Percentiles rank a stretch among this genome's conserved stretches.
These are phyloP conservation scores for Candida hispaniensis DNA, from an alignment of 805 yeast genomes.

Conservation along the genomic window DNA sequence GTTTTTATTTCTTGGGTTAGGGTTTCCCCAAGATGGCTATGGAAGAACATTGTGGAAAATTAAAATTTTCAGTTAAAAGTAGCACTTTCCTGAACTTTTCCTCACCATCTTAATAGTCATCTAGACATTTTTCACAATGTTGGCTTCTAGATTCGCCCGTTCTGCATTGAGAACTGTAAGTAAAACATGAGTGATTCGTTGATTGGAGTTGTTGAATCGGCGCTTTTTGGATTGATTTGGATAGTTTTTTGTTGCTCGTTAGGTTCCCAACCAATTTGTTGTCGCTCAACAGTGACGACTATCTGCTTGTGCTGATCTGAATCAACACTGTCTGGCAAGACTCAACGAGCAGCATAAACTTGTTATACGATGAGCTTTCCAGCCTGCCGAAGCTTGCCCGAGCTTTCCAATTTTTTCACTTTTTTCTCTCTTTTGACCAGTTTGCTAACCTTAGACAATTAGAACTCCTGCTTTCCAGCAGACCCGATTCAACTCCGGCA, in stretches of 20 bases:
- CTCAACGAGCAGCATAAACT: too few species aligned
- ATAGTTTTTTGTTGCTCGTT: too few species aligned
- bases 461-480: conserved; percentile 17
- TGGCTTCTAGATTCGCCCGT: conserved; percentile 34
- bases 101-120: conserved; percentile 12
- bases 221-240: too few species aligned
- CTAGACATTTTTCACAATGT: conserved; percentile 23
- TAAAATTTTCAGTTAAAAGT: conserved; percentile 17
- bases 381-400: too few species aligned
- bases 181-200: too few species aligned
- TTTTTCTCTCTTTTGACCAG: conserved; percentile 1
- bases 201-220: too few species aligned
- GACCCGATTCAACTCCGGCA: conserved; percentile 35
- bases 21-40: conserved; percentile 13
- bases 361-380: too few species aligned
- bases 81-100: conserved; percentile 12
- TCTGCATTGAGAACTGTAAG: conserved; percentile 26
- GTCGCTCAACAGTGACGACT: too few species aligned
- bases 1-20: conserved; percentile 7
- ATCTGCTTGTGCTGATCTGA: too few species aligned
- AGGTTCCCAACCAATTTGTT: too few species aligned
- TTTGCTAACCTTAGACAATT: conserved; percentile 1
- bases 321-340: too few species aligned
- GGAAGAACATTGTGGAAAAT: conserved; percentile 14
- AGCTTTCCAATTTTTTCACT: too few species aligned